These are phyloP conservation scores for Boechera retrofracta DNA, from an alignment of 345 rosid species.

Conservation along the genomic window DNA sequence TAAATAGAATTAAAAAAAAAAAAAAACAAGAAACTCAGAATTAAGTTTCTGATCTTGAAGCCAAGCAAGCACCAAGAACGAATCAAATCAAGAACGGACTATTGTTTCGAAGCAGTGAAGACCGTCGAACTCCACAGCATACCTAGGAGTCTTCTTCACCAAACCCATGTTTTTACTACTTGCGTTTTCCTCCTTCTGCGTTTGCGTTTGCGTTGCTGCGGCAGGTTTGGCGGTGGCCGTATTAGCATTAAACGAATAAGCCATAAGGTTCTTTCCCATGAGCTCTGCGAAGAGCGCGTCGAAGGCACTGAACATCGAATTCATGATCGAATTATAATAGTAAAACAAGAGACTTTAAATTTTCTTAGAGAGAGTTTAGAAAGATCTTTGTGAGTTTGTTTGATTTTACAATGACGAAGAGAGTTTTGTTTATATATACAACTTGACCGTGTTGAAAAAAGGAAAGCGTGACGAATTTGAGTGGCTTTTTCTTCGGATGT, in stretches of 20 bases:
- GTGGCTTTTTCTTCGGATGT: not conserved
- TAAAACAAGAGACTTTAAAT: slow-evolving; percentile 1
- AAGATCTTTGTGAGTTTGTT: not conserved
- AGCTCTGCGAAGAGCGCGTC: slow-evolving; percentile 66
- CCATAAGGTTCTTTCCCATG: slow-evolving; percentile 50
- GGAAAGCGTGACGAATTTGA: slow-evolving; percentile 33
- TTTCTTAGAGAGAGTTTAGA: not conserved
- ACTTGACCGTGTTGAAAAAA: slow-evolving; percentile 33
- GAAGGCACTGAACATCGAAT: slow-evolving; percentile 79
- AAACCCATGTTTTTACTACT: slow-evolving; percentile 28
- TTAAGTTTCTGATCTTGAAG: slow-evolving; percentile 20
- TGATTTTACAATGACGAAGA: slow-evolving; percentile 5
- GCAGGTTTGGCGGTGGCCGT: slow-evolving; percentile 15
- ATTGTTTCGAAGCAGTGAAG: slow-evolving; percentile 75
- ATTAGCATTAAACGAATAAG: slow-evolving; percentile 34
- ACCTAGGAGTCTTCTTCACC: slow-evolving; percentile 47
- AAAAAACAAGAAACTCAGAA: not conserved
- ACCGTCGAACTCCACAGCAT: slow-evolving; percentile 69
- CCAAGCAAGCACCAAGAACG: slow-evolving; percentile 17
- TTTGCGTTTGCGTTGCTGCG: slow-evolving; percentile 35
- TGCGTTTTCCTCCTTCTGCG: slow-evolving; percentile 39
- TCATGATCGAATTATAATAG: slow-evolving; percentile 48
- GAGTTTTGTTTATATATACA: slow-evolving; percentile 18
- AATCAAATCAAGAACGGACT: slow-evolving; percentile 45
- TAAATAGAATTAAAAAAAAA: slow-evolving; percentile 10